phyloP scores from a whole-genome alignment of 345 rosid genomes.

The Hevea brasiliensis region DNA sequence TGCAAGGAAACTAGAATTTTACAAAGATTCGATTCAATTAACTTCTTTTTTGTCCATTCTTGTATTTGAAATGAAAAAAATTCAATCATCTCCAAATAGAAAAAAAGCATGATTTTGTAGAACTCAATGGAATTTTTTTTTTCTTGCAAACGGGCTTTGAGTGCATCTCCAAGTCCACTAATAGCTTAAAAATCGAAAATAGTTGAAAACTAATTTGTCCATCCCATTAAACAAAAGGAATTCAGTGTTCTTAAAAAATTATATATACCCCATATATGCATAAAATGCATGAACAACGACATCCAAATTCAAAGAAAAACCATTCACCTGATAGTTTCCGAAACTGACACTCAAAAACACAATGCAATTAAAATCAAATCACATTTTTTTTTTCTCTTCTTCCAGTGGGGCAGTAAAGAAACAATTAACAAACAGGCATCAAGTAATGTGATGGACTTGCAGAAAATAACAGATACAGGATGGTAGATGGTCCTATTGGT shows the following conservation, averaged over 20 bases:
- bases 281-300: background rate
- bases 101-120: no score
- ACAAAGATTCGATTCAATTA: no score
- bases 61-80: no score
- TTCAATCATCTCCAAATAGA: no score
- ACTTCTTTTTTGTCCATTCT: no score
- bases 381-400: slow-evolving; percentile 7
- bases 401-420: background rate
- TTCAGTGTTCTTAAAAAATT: background rate
- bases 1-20: no score
- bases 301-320: slow-evolving; percentile 3
- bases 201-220: background rate
- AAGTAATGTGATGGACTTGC: background rate
- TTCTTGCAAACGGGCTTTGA: no score
- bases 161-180: background rate
- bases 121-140: no score
- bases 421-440: slow-evolving; percentile 11
- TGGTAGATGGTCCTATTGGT: background rate
- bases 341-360: slow-evolving; percentile 1
- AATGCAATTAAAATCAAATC: background rate
- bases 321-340: slow-evolving; percentile 10
- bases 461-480: slow-evolving; percentile 2
- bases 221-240: background rate
- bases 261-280: background rate
- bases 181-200: background rate